Base-by-base conservation (phyloP, 2,329 filamentous ascomycete species). In the Parastagonospora avenae region DNA sequence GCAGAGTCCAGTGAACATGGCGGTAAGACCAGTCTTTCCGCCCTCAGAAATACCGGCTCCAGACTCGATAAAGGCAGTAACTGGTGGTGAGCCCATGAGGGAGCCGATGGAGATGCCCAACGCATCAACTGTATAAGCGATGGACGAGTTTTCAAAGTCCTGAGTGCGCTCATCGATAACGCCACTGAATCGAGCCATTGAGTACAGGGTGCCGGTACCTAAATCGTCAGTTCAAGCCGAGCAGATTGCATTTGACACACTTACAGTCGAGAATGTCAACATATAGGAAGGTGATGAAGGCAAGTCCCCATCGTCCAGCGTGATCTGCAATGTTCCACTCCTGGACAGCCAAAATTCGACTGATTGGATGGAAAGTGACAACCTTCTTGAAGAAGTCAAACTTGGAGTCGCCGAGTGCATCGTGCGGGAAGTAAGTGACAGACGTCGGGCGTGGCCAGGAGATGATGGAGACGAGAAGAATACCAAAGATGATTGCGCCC, bases 351-450 rank as follows among this genome's bases (percentile, higher is more conserved):
- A 95, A 80, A 4, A 84, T 86, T 42, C 83, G 81, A 54, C 81
- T 70, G 68, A 96, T 95, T 5, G 85, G 82, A 68, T 93, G 90
- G 79, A 96, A 94, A 19, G 87, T 86, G 36, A 93, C 91, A 2
- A 96, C 90, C 70, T 91, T 83, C 73, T 90, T 91, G 83, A 96
- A 96, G 75, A 95, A 96, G 64, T 92, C 80, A 73, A 95, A 96
- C 35, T 78, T 78, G 63, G 81, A 81, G 70, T 92, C 79, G 35
- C 91, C 91, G 2, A 87, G 72, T 0, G 79, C 60, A 0, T 84
- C 90, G 64, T 92, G 80, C 0, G 91, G 90, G 76, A 96, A 95
- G 73, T 89, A 91, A 5, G 91, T 93, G 49, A 95, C 86, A 0
- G 82, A 71, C 0, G 91, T 93, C 14, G 79, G 77, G 19, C 91